These are phyloP conservation scores for Rhododendron griersonianum DNA, from an alignment of 148 eudicot species.

Conservation along the genomic window DNA sequence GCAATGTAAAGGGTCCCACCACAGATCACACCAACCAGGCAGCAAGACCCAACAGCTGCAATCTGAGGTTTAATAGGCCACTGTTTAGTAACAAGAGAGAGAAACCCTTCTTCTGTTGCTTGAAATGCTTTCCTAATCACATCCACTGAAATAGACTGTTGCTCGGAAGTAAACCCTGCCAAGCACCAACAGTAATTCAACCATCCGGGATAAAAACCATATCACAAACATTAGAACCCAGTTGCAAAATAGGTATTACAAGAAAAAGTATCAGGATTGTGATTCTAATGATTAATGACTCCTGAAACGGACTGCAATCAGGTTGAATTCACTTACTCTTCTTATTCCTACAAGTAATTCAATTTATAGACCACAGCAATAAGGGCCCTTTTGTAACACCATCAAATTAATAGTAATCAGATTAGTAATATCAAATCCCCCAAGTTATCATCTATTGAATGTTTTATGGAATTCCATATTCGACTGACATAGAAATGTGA, in stretches of 20 bases:
- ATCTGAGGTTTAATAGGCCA: conserved; percentile 78
- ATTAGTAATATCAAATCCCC: not conserved
- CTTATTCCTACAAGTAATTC: not conserved
- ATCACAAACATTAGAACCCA: not conserved
- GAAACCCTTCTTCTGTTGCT: conserved; percentile 85
- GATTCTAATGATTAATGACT: not conserved
- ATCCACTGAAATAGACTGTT: conserved; percentile 69
- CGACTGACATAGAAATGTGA: not conserved
- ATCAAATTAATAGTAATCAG: not conserved
- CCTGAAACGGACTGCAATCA: not conserved
- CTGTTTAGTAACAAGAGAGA: conserved; percentile 63
- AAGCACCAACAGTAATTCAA: not conserved
- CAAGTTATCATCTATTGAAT: not conserved
- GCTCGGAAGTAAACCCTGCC: conserved; percentile 66
- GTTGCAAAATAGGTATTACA: conserved; percentile 1
- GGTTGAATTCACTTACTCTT: not conserved
- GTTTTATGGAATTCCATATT: not conserved
- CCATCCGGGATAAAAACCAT: not conserved
- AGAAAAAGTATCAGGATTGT: not conserved
- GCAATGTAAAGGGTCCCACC: conserved; percentile 65
- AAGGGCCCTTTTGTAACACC: not conserved
- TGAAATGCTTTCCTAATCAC: conserved; percentile 71
- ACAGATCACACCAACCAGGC: conserved; percentile 68
- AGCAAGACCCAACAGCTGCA: conserved; percentile 89
- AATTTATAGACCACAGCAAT: not conserved